These are phyloP conservation scores for Elsinoe fawcettii DNA, from an alignment of 2,329 filamentous ascomycete genomes.

Conservation along the genomic window DNA sequence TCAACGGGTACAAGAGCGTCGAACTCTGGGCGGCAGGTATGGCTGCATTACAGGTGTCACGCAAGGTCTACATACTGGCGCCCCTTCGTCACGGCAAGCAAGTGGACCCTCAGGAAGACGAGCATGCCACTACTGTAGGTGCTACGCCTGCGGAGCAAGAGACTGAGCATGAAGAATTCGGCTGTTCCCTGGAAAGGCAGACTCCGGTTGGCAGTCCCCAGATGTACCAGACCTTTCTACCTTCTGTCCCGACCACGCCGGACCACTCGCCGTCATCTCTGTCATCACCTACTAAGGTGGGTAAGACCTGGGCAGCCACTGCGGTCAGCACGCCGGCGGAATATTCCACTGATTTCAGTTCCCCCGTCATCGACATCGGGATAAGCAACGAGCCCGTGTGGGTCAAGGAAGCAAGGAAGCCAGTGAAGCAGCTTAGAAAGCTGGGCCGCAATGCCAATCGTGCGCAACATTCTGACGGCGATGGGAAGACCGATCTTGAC, in stretches of 20 bases:
- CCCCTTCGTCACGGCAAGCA: background rate
- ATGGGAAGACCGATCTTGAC: background rate
- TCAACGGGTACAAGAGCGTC: conserved; percentile 26
- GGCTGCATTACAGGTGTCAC: conserved; percentile 26
- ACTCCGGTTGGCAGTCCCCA: background rate
- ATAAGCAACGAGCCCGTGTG: conserved; percentile 3
- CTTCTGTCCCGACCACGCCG: background rate
- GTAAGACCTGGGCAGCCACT: conserved; percentile 1
- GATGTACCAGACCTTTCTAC: background rate
- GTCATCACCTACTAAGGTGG: background rate
- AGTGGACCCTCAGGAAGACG: background rate
- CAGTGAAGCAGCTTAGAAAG: conserved; percentile 6
- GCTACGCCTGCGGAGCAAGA: background rate
- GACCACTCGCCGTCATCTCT: background rate
- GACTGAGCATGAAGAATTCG: background rate
- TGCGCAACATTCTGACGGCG: background rate
- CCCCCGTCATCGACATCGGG: background rate
- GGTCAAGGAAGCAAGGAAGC: background rate
- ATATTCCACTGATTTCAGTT: conserved; percentile 9
- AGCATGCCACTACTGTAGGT: background rate
- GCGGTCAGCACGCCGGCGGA: conserved; percentile 3
- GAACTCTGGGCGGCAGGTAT: conserved; percentile 35
- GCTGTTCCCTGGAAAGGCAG: background rate
- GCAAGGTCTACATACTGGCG: conserved; percentile 24
- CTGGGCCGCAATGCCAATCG: background rate